Conservation (phyloP, 2,329 filamentous ascomycete species). For the Microcyclospora tardicrescens region DNA sequence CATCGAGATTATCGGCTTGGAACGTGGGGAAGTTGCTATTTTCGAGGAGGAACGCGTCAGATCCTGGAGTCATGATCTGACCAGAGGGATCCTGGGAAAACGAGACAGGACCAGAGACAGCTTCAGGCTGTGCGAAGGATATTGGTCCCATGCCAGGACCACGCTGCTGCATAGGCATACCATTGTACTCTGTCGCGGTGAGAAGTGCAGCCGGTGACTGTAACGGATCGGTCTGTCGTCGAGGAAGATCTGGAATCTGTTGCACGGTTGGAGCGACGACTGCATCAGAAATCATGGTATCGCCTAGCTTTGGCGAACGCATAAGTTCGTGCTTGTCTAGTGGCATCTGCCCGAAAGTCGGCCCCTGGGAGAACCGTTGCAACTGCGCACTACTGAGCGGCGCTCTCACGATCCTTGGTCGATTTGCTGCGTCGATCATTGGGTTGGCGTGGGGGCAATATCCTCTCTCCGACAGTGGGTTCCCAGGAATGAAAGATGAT, state of each 20-base stretch:
- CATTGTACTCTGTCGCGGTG: not conserved
- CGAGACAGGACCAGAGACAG: no score
- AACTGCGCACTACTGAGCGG: conserved; percentile 23
- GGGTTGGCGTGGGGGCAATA: conserved; percentile 23
- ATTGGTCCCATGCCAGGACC: no score
- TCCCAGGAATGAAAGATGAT: conserved; percentile 3
- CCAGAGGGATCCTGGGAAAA: no score
- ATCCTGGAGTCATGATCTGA: not conserved
- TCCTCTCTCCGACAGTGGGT: conserved; percentile 11
- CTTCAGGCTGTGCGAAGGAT: no score
- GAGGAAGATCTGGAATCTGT: conserved; percentile 1
- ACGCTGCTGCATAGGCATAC: not conserved
- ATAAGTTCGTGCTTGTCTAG: conserved; percentile 22
- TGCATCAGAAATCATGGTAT: conserved; percentile 5
- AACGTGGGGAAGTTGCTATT: not conserved
- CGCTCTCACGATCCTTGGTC: conserved; percentile 18
- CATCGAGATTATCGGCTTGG: not conserved
- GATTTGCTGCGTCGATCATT: conserved; percentile 19
- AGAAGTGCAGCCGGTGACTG: not conserved
- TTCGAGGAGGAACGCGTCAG: not conserved
- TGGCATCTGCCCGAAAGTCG: conserved; percentile 20
- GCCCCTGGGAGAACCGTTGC: conserved; percentile 20
- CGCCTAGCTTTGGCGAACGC: conserved; percentile 14
- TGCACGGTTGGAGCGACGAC: no score
- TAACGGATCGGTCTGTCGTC: not conserved